A percentile compares a stretch with the other conserved stretches of the same genome.
These are phyloP conservation scores for Chalciporus sp. DNA, from an alignment of 1,284 basidiomycete species.

Conservation along the genomic window DNA sequence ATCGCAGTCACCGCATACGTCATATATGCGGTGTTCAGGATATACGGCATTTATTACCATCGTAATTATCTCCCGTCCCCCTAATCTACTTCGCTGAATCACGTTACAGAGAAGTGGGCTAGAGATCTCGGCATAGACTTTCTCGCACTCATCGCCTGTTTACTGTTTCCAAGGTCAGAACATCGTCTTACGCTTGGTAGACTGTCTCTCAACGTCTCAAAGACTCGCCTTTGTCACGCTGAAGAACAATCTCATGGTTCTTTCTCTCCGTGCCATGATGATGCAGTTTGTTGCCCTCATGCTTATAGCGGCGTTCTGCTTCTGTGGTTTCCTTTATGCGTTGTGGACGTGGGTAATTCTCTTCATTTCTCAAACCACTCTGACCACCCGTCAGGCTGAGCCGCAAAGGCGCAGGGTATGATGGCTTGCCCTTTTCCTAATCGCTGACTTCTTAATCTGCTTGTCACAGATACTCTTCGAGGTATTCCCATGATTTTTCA, in stretches of 20 bases:
- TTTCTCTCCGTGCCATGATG: slow-evolving; percentile 81
- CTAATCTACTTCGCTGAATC: slow-evolving; percentile 7
- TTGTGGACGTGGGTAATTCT: slow-evolving; percentile 77
- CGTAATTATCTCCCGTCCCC: slow-evolving; percentile 39
- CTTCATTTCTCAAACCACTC: slow-evolving; percentile 1
- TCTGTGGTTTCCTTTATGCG: slow-evolving; percentile 88
- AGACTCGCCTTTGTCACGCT: slow-evolving; percentile 88
- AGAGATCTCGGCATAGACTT: slow-evolving; percentile 68
- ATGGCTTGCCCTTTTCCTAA: not conserved
- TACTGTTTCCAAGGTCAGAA: slow-evolving; percentile 81
- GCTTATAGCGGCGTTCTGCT: slow-evolving; percentile 88
- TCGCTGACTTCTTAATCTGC: not conserved
- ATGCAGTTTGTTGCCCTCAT: slow-evolving; percentile 79
- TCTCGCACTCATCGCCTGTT: slow-evolving; percentile 77
- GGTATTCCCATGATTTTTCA: slow-evolving; percentile 36
- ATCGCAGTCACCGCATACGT: slow-evolving; percentile 70
- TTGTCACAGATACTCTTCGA: slow-evolving; percentile 33
- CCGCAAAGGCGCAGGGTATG: slow-evolving; percentile 48
- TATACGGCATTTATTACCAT: slow-evolving; percentile 67
- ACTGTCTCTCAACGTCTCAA: not conserved
- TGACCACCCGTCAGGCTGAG: slow-evolving; percentile 48
- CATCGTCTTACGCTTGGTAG: not conserved
- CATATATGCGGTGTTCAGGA: slow-evolving; percentile 71
- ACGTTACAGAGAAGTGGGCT: slow-evolving; percentile 56
- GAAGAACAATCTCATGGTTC: slow-evolving; percentile 82